Evolutionary conservation across 768 basidiomycete species (phyloP).

Genomic region (Collybia mongolica): DNA sequence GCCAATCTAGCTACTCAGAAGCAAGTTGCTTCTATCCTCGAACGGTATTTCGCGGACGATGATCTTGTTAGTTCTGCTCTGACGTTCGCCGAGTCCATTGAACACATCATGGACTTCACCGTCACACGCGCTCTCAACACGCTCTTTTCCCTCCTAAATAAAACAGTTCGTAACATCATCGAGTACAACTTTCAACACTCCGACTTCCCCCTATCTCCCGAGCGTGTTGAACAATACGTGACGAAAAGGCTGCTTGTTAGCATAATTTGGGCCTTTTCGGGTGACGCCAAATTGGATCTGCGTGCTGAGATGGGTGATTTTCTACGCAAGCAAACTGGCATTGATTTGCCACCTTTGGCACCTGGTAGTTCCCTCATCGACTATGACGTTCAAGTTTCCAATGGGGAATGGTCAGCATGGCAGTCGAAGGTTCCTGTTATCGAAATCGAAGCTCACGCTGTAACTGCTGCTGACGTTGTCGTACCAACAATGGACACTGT

Average conservation of each 20-base stretch:
- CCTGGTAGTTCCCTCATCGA: conserved; percentile 88
- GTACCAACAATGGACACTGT: conserved; percentile 99
- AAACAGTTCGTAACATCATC: conserved; percentile 88
- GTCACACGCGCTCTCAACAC: conserved; percentile 88
- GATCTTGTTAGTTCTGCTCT: conserved; percentile 83
- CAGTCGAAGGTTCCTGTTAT: conserved; percentile 89
- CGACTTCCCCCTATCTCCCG: conserved; percentile 86
- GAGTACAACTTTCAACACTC: conserved; percentile 95
- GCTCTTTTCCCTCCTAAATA: conserved; percentile 95
- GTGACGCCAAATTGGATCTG: conserved; percentile 89
- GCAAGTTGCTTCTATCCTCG: conserved; percentile 69
- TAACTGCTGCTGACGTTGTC: conserved; percentile 94
- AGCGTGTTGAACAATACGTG: conserved; percentile 89
- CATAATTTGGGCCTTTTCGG: conserved; percentile 98
- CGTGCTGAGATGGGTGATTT: conserved; percentile 90
- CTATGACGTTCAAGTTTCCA: conserved; percentile 86
- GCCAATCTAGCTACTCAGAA: conserved; percentile 73
- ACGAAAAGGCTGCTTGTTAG: conserved; percentile 86
- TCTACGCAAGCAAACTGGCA: conserved; percentile 78
- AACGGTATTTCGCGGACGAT: conserved; percentile 78
- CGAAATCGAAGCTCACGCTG: conserved; percentile 95
- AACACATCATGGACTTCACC: conserved; percentile 99
- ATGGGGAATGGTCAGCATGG: conserved; percentile 91
- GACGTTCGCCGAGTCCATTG: conserved; percentile 76
- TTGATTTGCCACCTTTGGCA: conserved; percentile 80